These are phyloP conservation scores for Sideroxylon spinosum DNA, from an alignment of 179 eudicot genomes.

Conservation along the genomic window DNA sequence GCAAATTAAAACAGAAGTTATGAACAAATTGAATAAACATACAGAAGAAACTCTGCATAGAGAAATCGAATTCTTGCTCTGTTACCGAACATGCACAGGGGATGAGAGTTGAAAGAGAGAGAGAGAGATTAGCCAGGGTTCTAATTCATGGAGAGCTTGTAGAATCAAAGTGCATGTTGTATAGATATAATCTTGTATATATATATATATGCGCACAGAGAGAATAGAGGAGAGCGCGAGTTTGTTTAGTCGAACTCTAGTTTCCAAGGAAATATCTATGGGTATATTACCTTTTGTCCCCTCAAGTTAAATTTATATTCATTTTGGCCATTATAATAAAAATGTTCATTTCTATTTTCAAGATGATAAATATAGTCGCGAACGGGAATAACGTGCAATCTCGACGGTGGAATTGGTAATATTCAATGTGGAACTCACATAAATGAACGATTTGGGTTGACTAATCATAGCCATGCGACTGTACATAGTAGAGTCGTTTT, in stretches of 20 bases:
- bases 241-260: not conserved
- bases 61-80: not conserved
- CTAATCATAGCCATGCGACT: no score
- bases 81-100: not conserved
- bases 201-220: not conserved
- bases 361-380: no score
- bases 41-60: not conserved
- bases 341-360: no score
- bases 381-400: no score
- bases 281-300: no score
- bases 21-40: not conserved
- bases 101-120: not conserved
- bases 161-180: constrained; percentile 6
- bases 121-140: not conserved
- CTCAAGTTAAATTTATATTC: no score
- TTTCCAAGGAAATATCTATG: not conserved
- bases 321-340: no score
- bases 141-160: not conserved
- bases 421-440: no score
- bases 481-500: no score
- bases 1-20: not conserved
- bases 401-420: no score
- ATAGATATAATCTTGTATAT: not conserved
- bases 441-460: no score
- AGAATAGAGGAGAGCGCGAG: constrained; percentile 1